Percentiles rank a stretch among this genome's conserved stretches.
phyloP scores from a whole-genome alignment of 2,329 filamentous ascomycete genomes.

The Sarocladiaceae sp. region DNA sequence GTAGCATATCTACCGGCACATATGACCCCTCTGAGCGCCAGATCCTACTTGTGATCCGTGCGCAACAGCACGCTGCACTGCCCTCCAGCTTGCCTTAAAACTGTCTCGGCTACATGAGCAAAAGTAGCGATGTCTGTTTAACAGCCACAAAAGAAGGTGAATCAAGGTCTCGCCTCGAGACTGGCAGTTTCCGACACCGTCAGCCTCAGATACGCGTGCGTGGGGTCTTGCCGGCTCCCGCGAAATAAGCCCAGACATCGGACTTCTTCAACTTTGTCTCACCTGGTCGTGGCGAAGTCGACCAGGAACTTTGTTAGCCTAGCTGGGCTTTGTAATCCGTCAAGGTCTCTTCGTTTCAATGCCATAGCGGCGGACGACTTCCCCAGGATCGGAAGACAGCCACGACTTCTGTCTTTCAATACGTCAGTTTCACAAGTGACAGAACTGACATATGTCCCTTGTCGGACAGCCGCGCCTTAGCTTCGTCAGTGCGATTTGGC shows the following conservation, averaged over 20 bases:
- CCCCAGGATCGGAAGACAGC: too few relatives aligned
- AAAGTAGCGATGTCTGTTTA: too few relatives aligned
- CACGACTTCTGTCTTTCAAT: too few relatives aligned
- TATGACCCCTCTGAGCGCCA: background rate
- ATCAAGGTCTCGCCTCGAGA: background rate
- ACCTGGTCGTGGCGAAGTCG: background rate
- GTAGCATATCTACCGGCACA: background rate
- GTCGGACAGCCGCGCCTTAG: too few relatives aligned
- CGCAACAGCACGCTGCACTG: background rate
- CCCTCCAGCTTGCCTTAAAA: background rate
- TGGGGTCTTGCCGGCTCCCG: background rate
- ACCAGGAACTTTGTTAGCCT: too few relatives aligned
- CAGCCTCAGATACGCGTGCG: background rate
- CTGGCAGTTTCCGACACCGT: background rate
- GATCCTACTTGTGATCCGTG: conserved; percentile 1
- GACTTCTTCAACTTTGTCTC: background rate
- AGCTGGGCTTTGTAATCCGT: too few relatives aligned
- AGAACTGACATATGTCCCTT: too few relatives aligned
- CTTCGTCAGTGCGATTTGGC: too few relatives aligned
- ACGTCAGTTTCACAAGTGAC: too few relatives aligned
- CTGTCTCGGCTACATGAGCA: conserved; percentile 1
- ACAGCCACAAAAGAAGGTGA: background rate
- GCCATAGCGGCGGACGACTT: too few relatives aligned
- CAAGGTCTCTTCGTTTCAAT: too few relatives aligned
- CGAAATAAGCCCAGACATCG: background rate